phyloP scores from a whole-genome alignment of 176 grass and related monocot genomes.

The Triticum dicoccoides region DNA sequence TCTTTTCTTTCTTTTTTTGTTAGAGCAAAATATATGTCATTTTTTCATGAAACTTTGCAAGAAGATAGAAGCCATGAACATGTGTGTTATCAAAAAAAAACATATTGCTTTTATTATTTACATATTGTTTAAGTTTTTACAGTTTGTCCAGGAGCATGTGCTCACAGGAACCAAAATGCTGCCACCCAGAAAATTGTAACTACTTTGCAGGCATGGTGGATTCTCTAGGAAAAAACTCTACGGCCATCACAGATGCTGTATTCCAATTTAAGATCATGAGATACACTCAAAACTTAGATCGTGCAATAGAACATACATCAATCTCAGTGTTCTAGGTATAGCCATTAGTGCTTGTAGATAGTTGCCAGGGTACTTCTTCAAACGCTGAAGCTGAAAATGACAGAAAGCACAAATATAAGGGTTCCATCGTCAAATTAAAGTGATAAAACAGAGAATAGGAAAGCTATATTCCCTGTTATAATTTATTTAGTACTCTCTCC shows the following conservation, averaged over 20 bases:
- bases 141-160: not conserved
- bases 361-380: constrained; percentile 92
- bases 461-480: not conserved
- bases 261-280: constrained; percentile 22
- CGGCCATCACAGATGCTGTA: constrained; percentile 4
- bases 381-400: constrained; percentile 75
- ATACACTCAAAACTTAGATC: not conserved
- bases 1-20: not conserved
- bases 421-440: constrained; percentile 5
- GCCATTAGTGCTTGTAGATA: constrained; percentile 91
- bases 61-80: not conserved
- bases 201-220: not conserved
- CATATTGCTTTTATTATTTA: not conserved
- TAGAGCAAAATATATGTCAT: not conserved
- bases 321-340: constrained; percentile 84
- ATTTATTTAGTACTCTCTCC: not conserved
- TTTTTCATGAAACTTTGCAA: not conserved
- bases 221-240: constrained; percentile 3
- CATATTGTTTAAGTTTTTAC: not conserved
- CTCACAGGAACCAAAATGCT: not conserved
- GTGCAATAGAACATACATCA: constrained; percentile 62
- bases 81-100: not conserved
- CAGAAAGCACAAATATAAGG: constrained; percentile 31
- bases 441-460: not conserved
- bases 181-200: not conserved